Conservation (phyloP, 202 grass and related monocot genomes). For the Bolboschoenoplectus hybrid region DNA sequence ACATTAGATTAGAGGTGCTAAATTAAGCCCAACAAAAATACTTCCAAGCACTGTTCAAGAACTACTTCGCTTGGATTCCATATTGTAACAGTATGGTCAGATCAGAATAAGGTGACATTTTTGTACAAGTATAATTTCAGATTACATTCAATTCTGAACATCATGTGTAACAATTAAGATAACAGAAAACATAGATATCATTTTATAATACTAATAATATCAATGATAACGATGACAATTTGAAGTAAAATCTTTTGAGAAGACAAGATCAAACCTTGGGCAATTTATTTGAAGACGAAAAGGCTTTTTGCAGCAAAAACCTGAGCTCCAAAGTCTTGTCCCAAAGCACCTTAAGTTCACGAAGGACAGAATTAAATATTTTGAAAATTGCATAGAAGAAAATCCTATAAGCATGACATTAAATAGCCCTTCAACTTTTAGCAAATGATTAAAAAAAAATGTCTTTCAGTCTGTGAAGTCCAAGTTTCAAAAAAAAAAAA, state of each 20-base stretch:
- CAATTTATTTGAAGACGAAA: conserved; percentile 86
- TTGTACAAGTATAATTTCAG: neutral
- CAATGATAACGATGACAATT: neutral
- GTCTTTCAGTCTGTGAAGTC: neutral
- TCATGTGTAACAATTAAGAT: neutral
- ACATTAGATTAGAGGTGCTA: conserved; percentile 6
- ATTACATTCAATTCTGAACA: neutral
- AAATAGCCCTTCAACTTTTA: neutral
- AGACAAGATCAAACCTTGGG: conserved; percentile 57
- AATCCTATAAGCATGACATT: neutral
- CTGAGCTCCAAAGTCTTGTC: conserved; percentile 84
- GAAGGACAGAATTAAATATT: conserved; percentile 31
- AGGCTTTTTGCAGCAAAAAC: conserved; percentile 83
- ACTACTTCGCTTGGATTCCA: neutral
- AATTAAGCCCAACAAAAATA: neutral
- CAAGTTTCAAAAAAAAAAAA: neutral
- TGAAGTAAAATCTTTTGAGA: conserved; percentile 12
- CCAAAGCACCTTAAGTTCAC: conserved; percentile 65
- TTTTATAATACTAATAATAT: neutral
- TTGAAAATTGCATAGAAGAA: neutral
- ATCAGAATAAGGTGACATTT: conserved; percentile 4
- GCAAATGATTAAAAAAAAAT: neutral
- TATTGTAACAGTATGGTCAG: neutral
- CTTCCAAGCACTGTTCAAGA: neutral
- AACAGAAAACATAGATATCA: neutral